Percentiles rank a stretch among this genome's conserved stretches.
Evolutionary conservation across 257 asterid species (phyloP).

Genomic region (Solanum appendiculatum): DNA sequence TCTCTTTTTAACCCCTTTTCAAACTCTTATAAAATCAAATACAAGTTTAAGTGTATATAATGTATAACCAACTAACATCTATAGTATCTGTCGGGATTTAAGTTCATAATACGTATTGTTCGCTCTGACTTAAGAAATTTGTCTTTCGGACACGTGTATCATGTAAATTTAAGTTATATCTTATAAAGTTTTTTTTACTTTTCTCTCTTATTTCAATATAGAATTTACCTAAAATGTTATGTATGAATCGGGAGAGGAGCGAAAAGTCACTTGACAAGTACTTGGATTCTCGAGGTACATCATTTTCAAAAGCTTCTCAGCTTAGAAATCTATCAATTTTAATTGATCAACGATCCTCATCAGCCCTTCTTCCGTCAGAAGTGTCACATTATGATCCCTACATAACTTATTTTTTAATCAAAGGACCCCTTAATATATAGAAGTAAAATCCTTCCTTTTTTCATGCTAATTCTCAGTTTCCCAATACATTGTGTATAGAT

Average conservation of each 20-base stretch:
- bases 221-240: not conserved
- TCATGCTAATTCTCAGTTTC: not conserved
- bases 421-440: not conserved
- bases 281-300: too few relatives aligned
- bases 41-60: not conserved
- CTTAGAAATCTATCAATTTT: not conserved
- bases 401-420: not conserved
- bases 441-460: not conserved
- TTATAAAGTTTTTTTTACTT: not conserved
- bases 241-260: too few relatives aligned
- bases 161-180: not conserved
- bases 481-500: conserved; percentile 4
- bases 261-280: too few relatives aligned
- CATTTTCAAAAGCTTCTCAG: not conserved
- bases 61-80: not conserved
- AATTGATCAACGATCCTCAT: not conserved
- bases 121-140: not conserved
- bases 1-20: not conserved
- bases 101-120: not conserved
- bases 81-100: too few relatives aligned
- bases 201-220: not conserved
- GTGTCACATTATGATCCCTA: not conserved
- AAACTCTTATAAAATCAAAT: too few relatives aligned
- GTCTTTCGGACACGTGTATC: not conserved
- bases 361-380: not conserved